These are phyloP conservation scores for Sinapis alba DNA, from an alignment of 441 rosid species.

Conservation along the genomic window DNA sequence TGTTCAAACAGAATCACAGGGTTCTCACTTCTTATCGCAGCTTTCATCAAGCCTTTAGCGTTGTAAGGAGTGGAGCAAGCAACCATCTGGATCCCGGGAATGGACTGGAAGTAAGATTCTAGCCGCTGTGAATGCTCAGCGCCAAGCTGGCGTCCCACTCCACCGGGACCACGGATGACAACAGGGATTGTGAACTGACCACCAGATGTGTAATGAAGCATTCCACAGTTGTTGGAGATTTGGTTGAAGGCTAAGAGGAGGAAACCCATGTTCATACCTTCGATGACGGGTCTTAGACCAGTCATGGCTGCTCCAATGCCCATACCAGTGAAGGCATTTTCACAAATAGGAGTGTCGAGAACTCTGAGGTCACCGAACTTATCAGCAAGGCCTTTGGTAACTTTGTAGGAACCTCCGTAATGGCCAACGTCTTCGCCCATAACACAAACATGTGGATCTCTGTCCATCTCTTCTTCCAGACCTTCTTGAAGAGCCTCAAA, in stretches of 20 bases:
- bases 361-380: too few species aligned
- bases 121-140: conserved; percentile 97
- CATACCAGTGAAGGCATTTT: too few species aligned
- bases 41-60: conserved; percentile 98
- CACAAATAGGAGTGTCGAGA: too few species aligned
- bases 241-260: conserved; percentile 97
- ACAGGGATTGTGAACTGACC: conserved; percentile 92
- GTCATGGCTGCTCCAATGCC: too few species aligned
- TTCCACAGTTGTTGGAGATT: conserved; percentile 97
- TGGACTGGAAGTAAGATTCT: conserved; percentile 94
- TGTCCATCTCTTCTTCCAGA: too few species aligned
- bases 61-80: conserved; percentile 96
- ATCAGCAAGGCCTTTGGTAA: too few species aligned
- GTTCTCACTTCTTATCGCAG: conserved; percentile 92
- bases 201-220: conserved; percentile 99
- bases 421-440: too few species aligned
- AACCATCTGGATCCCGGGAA: conserved; percentile 98
- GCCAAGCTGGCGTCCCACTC: conserved; percentile 95
- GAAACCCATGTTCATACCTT: conserved; percentile 99
- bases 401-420: too few species aligned
- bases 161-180: conserved; percentile 97
- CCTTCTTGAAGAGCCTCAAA: too few species aligned
- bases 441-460: too few species aligned
- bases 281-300: too few species aligned
- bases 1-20: conserved; percentile 94